Evolutionary conservation across 176 grass and related monocot species (phyloP), one percentile per base, ranked within the genome.

Genomic region (Lolium rigidum): DNA sequence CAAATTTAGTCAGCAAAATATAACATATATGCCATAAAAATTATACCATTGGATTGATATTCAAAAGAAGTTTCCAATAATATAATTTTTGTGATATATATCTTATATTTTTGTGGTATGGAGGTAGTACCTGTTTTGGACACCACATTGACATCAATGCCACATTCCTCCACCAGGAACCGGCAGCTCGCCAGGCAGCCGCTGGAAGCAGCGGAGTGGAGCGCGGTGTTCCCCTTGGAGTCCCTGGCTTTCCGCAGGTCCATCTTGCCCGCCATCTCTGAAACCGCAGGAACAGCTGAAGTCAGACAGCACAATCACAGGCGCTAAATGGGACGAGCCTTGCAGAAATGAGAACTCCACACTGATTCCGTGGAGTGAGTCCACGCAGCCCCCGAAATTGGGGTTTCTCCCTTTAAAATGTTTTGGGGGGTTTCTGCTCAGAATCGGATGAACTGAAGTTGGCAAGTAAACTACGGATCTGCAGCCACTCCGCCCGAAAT

Each of bases 91-190:
- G n/a, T n/a, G n/a, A n/a, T n/a, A n/a, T n/a, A n/a, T n/a, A n/a
- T n/a, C n/a, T n/a, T n/a, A n/a, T n/a, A n/a, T n/a, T n/a, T n/a
- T n/a, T n/a, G n/a, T n/a, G n/a, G n/a, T n/a, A n/a, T n/a, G n/a
- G n/a, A n/a, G n/a, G n/a, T n/a, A n/a, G n/a, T n/a, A n/a, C n/a
- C 74, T 81, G 49, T 13, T 2, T 16, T 16, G 2, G 82, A 79
- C 20, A 2, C 13, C 7, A 38, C 59, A 18, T 86, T 86, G 66
- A 41, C 55, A 70, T 79, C 56, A 24, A 86, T 14, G 17, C 70
- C 71, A 4, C 41, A 41, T 38, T 82, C 78, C 82, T 86, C 87
- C 46, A 89, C 48, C 4, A 92, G 39, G 68, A 79, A 89, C 79
- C 43, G 60, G 62, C 49, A 79, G 55, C 72, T 28, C 10, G 83